These are phyloP conservation scores for Uronychia binucleata DNA, from an alignment of 73 alveolate species.

Conservation along the genomic window DNA sequence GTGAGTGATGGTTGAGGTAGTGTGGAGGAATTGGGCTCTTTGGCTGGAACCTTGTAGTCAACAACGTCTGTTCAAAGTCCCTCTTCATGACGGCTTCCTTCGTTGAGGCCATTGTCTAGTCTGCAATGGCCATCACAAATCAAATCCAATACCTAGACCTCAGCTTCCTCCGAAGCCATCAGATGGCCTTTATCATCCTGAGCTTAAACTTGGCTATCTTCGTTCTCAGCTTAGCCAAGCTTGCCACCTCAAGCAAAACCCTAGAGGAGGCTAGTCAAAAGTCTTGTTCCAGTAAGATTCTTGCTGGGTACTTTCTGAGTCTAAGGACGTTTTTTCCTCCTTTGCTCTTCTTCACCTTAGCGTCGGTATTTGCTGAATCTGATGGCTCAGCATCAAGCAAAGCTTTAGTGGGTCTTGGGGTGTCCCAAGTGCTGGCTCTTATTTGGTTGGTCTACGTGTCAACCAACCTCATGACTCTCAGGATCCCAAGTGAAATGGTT, in stretches of 20 bases:
- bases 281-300: background rate
- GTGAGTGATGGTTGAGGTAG: too few species aligned
- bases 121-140: background rate
- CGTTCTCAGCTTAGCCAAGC: too few species aligned
- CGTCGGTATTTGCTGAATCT: background rate
- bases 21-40: too few species aligned
- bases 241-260: background rate
- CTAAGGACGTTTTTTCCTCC: background rate
- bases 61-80: background rate
- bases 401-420: background rate
- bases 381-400: background rate
- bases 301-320: background rate
- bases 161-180: background rate
- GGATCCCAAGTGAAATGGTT: background rate
- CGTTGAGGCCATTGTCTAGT: background rate
- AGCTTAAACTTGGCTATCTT: too few species aligned
- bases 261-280: background rate
- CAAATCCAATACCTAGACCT: background rate
- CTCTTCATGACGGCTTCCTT: background rate
- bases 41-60: background rate
- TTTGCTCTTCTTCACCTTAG: background rate
- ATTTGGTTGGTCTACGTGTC: too few species aligned
- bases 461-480: background rate
- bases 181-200: too few species aligned
- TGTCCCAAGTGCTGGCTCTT: background rate